Evolutionary conservation across 2,329 filamentous ascomycete species (phyloP).

Genomic region (Cladophialophora carrionii): DNA sequence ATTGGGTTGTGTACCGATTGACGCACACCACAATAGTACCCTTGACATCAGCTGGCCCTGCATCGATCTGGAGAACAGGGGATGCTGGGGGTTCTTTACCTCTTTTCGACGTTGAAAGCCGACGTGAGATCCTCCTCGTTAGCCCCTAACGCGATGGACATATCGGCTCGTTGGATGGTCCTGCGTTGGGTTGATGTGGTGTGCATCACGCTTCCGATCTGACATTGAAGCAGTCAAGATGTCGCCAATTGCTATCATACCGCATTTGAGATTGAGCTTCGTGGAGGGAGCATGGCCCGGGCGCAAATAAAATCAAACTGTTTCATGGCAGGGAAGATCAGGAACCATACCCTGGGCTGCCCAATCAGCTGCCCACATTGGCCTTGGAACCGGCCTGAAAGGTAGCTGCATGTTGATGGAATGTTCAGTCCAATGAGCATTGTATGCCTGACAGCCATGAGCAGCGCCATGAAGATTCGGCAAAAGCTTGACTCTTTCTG

Average conservation of each 20-base stretch:
- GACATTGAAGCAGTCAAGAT: not conserved
- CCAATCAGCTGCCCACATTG: not conserved
- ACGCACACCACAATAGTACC: not conserved
- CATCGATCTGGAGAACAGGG: not conserved
- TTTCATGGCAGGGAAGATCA: slow-evolving; percentile 4
- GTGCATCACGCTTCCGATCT: not conserved
- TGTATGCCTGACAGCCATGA: not conserved
- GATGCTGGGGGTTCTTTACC: not conserved
- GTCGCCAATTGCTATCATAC: not conserved
- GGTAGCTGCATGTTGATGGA: not conserved
- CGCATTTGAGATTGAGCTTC: not conserved
- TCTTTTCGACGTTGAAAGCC: not conserved
- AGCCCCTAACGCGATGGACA: not conserved
- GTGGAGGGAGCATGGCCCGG: not conserved
- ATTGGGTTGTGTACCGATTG: not conserved
- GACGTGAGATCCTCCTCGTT: not conserved
- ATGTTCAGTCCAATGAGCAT: not conserved
- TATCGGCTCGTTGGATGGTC: not conserved
- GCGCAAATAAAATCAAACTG: not conserved
- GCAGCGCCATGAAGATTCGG: not conserved
- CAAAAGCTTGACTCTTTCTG: slow-evolving; percentile 6
- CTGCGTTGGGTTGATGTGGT: no score
- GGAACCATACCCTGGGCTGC: not conserved
- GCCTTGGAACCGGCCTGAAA: not conserved
- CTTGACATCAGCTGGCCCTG: not conserved